phyloP scores from a whole-genome alignment of 148 eudicot species.

The Amaranthus hypochondriacus region DNA sequence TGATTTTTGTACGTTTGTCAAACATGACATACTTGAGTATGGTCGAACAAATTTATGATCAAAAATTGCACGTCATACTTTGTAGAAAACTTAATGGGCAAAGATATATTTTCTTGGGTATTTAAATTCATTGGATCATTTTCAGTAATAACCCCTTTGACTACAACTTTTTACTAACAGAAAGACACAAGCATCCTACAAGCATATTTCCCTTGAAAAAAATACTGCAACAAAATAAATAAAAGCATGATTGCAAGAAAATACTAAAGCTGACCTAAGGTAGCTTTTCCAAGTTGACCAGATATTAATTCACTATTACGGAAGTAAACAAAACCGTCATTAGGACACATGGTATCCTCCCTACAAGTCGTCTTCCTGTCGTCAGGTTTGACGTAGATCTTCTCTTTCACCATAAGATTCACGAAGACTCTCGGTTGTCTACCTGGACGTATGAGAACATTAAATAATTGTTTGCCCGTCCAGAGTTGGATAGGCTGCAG shows the following conservation, averaged over 20 bases:
- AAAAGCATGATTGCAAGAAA: neutral
- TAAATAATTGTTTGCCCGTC: conserved; percentile 89
- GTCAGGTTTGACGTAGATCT: conserved; percentile 36
- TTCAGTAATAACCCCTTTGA: no score
- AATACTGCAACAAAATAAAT: neutral
- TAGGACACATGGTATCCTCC: conserved; percentile 67
- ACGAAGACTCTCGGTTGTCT: conserved; percentile 68
- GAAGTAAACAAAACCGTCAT: conserved; percentile 79
- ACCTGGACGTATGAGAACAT: conserved; percentile 71
- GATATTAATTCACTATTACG: conserved; percentile 83
- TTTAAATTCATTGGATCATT: no score
- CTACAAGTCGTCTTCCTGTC: conserved; percentile 21
- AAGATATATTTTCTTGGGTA: no score
- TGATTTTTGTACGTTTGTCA: no score
- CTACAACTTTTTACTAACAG: no score
- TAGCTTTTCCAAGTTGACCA: conserved; percentile 91
- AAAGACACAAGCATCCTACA: neutral
- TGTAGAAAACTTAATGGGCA: no score
- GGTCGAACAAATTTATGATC: no score
- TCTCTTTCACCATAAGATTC: conserved; percentile 73
- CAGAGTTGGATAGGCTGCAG: conserved; percentile 94
- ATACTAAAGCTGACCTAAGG: conserved; percentile 56
- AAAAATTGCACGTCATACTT: no score
- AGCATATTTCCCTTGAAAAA: neutral
- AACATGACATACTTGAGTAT: no score